Conservation (phyloP, 306 rosid genomes). For the Adenanthera pavonina region DNA sequence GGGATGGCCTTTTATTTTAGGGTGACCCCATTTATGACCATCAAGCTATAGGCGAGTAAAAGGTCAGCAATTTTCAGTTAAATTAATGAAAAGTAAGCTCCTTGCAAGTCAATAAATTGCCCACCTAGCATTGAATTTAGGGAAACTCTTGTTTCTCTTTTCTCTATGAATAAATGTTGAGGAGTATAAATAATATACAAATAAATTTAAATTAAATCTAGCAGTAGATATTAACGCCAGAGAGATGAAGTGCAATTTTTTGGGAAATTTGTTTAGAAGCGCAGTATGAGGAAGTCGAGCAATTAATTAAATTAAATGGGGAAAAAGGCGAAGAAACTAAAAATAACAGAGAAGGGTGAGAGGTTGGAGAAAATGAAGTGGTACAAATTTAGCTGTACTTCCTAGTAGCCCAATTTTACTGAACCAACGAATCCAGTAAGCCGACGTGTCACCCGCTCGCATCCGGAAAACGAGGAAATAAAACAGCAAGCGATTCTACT, state of each 20-base stretch:
- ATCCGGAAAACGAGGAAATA: slow-evolving; percentile 25
- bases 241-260: not conserved
- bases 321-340: not conserved
- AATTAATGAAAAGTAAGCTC: not conserved
- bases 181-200: not conserved
- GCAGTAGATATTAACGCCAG: not conserved
- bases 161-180: not conserved
- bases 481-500: not conserved
- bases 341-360: slow-evolving; percentile 2
- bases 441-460: slow-evolving; percentile 37
- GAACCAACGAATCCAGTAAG: slow-evolving; percentile 40
- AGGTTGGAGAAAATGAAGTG: slow-evolving; percentile 39
- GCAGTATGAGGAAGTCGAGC: not conserved
- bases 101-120: slow-evolving; percentile 24
- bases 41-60: not conserved
- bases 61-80: not conserved
- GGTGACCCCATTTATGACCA: slow-evolving; percentile 25
- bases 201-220: not conserved
- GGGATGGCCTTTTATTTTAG: not conserved
- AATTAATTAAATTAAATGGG: no score
- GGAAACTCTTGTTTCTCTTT: not conserved
- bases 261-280: not conserved
- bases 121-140: slow-evolving; percentile 21
- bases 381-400: not conserved
- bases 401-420: slow-evolving; percentile 1